These are phyloP conservation scores for Fraxinus ornus DNA, from an alignment of 305 asterid species.

Conservation along the genomic window DNA sequence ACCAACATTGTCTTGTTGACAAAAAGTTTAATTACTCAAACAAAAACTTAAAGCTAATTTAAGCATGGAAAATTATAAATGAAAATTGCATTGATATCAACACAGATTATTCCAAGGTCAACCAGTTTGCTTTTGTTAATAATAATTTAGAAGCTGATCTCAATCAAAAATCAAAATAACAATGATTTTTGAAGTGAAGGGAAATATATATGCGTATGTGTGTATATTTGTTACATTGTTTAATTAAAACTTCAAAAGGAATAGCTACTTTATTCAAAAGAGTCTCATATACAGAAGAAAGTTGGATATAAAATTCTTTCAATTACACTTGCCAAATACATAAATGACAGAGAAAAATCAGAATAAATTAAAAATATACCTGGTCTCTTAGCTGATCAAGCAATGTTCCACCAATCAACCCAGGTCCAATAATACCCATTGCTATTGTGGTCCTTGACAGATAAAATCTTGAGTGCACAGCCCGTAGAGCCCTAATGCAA, in stretches of 20 bases:
- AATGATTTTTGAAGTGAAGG: background rate
- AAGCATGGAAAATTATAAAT: background rate
- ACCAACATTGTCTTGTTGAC: background rate
- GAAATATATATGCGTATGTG: background rate
- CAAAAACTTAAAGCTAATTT: background rate
- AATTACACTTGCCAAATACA: background rate
- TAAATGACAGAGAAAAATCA: conserved; percentile 4
- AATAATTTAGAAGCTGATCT: background rate
- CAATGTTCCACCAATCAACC: conserved; percentile 91
- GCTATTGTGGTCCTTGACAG: conserved; percentile 85
- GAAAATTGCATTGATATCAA: background rate
- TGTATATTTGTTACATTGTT: background rate
- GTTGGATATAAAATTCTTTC: background rate
- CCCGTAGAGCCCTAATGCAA: conserved; percentile 87
- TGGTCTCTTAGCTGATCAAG: conserved; percentile 95
- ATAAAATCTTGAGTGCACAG: conserved; percentile 96
- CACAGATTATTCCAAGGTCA: background rate
- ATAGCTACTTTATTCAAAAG: background rate
- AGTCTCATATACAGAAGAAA: background rate
- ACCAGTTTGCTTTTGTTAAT: background rate
- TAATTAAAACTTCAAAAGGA: background rate
- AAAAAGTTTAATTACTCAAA: background rate
- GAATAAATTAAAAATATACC: conserved; percentile 38
- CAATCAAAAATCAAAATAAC: background rate
- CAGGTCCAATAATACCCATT: conserved; percentile 96